These are phyloP conservation scores for Bipolaris sorokiniana DNA, from an alignment of 2,329 filamentous ascomycete genomes.

Conservation along the genomic window DNA sequence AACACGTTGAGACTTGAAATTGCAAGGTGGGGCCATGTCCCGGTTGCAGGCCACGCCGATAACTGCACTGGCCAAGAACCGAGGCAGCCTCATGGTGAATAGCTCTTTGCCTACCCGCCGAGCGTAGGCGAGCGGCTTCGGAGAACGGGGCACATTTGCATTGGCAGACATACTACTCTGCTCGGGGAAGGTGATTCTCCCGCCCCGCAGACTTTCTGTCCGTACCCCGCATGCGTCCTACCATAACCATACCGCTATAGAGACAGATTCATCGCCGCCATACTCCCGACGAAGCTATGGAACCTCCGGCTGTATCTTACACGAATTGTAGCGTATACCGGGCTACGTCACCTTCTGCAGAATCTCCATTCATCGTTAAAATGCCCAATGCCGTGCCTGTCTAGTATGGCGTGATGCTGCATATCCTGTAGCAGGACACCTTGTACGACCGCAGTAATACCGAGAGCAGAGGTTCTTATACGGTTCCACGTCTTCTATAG, in stretches of 20 bases:
- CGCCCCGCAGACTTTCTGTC: not conserved
- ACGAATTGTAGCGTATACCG: constrained; percentile 6
- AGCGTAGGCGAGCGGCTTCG: not conserved
- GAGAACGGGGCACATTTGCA: not conserved
- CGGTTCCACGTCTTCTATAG: not conserved
- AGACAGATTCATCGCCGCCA: not conserved
- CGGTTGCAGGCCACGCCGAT: not conserved
- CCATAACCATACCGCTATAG: not conserved
- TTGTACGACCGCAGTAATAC: constrained; percentile 2
- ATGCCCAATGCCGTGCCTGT: not conserved
- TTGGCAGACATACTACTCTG: not conserved
- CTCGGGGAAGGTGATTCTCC: not conserved
- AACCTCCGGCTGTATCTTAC: not conserved
- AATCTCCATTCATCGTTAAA: constrained; percentile 5
- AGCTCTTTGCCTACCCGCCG: not conserved
- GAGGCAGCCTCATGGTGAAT: not conserved
- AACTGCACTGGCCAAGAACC: not conserved
- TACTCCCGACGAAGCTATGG: not conserved
- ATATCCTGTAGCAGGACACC: constrained; percentile 5
- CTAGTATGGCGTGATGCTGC: constrained; percentile 11
- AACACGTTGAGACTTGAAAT: not conserved
- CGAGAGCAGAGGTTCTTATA: not conserved
- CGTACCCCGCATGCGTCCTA: not conserved
- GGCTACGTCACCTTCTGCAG: constrained; percentile 10
- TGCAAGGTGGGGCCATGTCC: not conserved